phyloP scores from a whole-genome alignment of 2,329 filamentous ascomycete genomes.

The Monilinia vaccinii-corymbosi region DNA sequence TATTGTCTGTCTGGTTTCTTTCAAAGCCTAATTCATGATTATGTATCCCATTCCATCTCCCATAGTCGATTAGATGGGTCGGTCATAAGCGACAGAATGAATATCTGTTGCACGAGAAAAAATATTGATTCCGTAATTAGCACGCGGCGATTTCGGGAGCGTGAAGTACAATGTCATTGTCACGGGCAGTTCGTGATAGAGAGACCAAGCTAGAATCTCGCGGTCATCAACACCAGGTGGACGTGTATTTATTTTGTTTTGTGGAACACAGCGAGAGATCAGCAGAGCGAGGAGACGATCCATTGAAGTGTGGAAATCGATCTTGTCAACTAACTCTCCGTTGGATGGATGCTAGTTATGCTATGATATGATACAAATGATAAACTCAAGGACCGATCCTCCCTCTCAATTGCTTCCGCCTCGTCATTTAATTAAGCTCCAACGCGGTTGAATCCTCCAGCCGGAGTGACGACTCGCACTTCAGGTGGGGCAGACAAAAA shows the following conservation, averaged over 20 bases:
- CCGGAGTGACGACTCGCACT: not conserved
- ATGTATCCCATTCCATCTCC: too few species aligned
- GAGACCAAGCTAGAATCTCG: not conserved
- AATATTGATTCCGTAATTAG: too few species aligned
- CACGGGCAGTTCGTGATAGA: too few species aligned
- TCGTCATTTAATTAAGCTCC: not conserved
- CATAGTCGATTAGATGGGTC: too few species aligned
- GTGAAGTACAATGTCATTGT: not conserved
- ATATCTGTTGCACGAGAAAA: too few species aligned
- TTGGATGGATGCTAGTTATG: not conserved
- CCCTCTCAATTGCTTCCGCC: not conserved
- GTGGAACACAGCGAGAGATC: not conserved
- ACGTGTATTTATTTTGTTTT: not conserved
- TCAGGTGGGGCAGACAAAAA: not conserved
- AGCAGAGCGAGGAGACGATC: not conserved
- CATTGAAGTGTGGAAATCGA: not conserved
- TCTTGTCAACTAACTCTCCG: not conserved
- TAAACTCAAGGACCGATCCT: constrained; percentile 19
- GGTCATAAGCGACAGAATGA: too few species aligned
- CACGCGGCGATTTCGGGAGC: not conserved
- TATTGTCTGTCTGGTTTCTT: too few species aligned
- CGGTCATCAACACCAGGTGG: not conserved
- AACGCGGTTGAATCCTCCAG: not conserved
- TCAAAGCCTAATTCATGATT: too few species aligned
- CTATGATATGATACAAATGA: not conserved